Evolutionary conservation across 1,284 basidiomycete species (phyloP).

Genomic region (Sporisorium scitamineum): DNA sequence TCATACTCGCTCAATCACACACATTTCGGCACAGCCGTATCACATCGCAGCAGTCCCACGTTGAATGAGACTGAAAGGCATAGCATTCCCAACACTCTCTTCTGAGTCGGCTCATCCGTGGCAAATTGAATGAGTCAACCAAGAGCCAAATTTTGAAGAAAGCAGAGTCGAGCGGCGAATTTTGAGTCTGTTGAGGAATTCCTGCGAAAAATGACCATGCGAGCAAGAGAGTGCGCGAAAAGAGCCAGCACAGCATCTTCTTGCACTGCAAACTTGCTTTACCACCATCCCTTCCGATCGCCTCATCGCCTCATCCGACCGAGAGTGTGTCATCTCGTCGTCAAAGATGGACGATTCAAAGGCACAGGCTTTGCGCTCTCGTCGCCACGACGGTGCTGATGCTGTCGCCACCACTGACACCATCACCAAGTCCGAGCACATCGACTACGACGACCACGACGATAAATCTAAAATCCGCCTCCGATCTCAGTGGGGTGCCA

Average conservation of each 20-base stretch:
- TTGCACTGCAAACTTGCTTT: neutral
- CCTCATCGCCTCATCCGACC: slow-evolving; percentile 4
- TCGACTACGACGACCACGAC: slow-evolving; percentile 4
- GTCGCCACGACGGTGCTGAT: slow-evolving; percentile 16
- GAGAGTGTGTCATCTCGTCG: neutral
- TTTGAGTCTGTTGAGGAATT: neutral
- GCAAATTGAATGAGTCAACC: neutral
- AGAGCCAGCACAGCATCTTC: neutral
- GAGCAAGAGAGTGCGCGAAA: neutral
- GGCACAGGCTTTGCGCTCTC: slow-evolving; percentile 35
- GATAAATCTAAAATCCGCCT: slow-evolving; percentile 19
- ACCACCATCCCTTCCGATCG: too few relatives aligned
- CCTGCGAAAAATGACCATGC: slow-evolving; percentile 5
- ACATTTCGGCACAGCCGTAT: neutral
- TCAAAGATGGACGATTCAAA: slow-evolving; percentile 24
- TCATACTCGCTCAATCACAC: neutral
- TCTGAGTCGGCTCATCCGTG: neutral
- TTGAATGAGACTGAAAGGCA: neutral
- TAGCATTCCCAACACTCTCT: neutral
- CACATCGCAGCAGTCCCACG: neutral
- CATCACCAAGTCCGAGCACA: slow-evolving; percentile 1
- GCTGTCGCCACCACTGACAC: neutral
- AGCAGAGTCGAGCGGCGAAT: neutral
- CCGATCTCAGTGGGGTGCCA: slow-evolving; percentile 1
- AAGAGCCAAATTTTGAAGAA: neutral